Evolutionary conservation across 192 early-diverging fungal genomes (phyloP).

Genomic region (Umbelopsis ramanniana): DNA sequence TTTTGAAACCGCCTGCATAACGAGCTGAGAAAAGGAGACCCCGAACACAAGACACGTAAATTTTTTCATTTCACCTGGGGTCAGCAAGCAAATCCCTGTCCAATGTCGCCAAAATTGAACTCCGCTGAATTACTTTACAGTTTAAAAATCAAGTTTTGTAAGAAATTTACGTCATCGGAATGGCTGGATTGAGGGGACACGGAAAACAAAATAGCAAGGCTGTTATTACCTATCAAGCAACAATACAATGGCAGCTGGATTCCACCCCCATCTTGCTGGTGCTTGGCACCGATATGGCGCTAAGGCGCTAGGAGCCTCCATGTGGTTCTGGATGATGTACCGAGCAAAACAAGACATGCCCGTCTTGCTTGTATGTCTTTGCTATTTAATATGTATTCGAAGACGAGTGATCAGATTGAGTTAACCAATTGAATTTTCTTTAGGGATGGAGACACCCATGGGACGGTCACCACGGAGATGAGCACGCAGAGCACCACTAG

Average conservation of each 20-base stretch:
- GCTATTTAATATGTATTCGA: background rate
- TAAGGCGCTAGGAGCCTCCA: conserved; percentile 69
- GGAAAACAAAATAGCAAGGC: background rate
- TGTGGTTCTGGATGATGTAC: conserved; percentile 91
- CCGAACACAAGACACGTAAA: no score
- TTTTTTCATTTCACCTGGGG: no score
- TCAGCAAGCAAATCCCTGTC: no score
- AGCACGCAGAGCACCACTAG: conserved; percentile 44
- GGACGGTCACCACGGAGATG: conserved; percentile 65
- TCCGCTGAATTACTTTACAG: background rate
- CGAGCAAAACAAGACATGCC: conserved; percentile 76
- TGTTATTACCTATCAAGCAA: conserved; percentile 21
- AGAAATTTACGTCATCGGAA: background rate
- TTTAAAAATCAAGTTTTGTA: background rate
- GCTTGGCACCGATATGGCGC: conserved; percentile 58
- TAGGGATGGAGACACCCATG: conserved; percentile 75
- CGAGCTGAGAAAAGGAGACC: no score
- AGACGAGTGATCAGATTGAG: background rate
- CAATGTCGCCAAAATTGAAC: no score
- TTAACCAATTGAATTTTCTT: background rate
- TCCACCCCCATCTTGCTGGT: conserved; percentile 56
- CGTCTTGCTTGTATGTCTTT: conserved; percentile 62
- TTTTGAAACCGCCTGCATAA: no score
- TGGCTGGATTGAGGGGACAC: background rate
- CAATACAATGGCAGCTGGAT: conserved; percentile 53